Conservation (phyloP, 306 rosid species). For the Clitoria ternatea region DNA sequence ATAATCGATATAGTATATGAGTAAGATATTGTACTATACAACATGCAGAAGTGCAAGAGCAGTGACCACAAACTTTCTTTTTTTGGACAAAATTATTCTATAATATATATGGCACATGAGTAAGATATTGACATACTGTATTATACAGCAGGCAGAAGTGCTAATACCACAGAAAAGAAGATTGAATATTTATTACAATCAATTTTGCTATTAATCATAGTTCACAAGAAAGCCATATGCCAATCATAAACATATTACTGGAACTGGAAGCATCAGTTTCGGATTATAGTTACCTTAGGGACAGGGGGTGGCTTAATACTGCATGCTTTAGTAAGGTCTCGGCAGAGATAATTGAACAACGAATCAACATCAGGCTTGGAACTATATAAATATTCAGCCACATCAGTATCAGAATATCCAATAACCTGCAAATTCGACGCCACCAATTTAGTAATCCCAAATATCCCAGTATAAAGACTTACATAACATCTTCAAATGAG, state of each 20-base stretch:
- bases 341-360: slow-evolving; percentile 61
- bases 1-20: neutral
- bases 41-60: neutral
- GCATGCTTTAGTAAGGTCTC: slow-evolving; percentile 76
- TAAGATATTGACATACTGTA: too few relatives aligned
- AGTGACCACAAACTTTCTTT: neutral
- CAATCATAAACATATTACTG: neutral
- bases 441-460: neutral
- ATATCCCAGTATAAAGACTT: neutral
- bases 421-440: slow-evolving; percentile 57
- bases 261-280: slow-evolving; percentile 24
- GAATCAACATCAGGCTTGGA: slow-evolving; percentile 62
- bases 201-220: neutral
- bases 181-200: neutral
- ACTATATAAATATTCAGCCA: slow-evolving; percentile 77
- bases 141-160: slow-evolving; percentile 6
- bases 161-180: neutral
- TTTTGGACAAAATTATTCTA: neutral
- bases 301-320: slow-evolving; percentile 74
- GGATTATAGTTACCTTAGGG: slow-evolving; percentile 67
- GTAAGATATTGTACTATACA: neutral
- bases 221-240: neutral
- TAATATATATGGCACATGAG: neutral
- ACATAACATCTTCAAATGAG: neutral
- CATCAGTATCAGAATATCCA: slow-evolving; percentile 90